Percentiles rank a stretch among this genome's conserved stretches.
phyloP scores from a whole-genome alignment of 2,329 filamentous ascomycete species.

The Ceratocystis huliohia region DNA sequence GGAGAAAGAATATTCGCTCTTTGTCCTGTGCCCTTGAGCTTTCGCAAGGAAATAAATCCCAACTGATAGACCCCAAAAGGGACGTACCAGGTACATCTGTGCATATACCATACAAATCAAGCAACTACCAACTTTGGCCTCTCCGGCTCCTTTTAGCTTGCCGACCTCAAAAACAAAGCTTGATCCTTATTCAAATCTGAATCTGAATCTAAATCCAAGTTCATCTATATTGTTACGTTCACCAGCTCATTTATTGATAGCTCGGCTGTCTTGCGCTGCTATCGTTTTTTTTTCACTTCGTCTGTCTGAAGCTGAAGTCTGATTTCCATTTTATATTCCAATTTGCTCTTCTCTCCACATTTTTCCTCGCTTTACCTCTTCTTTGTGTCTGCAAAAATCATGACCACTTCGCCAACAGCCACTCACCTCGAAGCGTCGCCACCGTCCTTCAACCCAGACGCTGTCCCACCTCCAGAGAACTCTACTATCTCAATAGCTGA shows the following conservation, averaged over 20 bases:
- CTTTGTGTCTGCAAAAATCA: background rate
- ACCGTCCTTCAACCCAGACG: background rate
- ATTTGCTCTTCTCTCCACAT: background rate
- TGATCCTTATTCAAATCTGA: background rate
- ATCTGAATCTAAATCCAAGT: too few species aligned
- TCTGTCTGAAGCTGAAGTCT: background rate
- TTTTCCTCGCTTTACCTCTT: background rate
- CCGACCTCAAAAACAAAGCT: background rate
- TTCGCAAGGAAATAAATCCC: background rate
- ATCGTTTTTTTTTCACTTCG: background rate
- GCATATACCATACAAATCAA: background rate
- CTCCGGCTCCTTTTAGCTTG: background rate
- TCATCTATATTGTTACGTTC: background rate
- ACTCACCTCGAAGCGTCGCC: background rate
- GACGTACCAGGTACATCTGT: conserved; percentile 1
- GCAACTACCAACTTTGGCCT: background rate
- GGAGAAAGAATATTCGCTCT: background rate
- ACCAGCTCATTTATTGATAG: background rate
- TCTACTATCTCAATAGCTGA: background rate
- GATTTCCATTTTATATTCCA: background rate
- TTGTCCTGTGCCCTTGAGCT: background rate
- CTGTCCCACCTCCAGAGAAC: background rate
- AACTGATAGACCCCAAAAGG: background rate
- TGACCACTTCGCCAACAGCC: background rate
- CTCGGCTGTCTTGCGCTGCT: background rate